Evolutionary conservation across 495 filamentous ascomycete species (phyloP).

Genomic region (Penicillium pancosmium): DNA sequence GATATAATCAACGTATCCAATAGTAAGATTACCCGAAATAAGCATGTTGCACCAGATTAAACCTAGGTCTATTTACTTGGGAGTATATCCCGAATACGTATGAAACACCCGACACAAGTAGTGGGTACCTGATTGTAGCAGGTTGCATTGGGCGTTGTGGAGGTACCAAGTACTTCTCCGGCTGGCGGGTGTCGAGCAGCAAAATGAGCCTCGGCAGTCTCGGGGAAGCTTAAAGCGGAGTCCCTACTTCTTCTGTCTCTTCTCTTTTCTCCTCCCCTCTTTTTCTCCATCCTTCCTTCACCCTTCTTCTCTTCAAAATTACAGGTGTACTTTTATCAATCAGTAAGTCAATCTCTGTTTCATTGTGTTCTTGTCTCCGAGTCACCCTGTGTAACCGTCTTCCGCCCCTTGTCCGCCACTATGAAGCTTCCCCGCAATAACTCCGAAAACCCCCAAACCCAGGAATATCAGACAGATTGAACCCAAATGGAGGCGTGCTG

Average conservation of each 20-base stretch:
- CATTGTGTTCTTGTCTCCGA: neutral
- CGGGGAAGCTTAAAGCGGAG: constrained; percentile 29
- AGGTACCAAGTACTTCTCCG: constrained; percentile 22
- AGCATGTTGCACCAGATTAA: too few species aligned
- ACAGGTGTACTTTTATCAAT: constrained; percentile 8
- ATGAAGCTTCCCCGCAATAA: constrained; percentile 31
- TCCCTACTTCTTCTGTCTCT: constrained; percentile 1
- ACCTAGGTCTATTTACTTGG: constrained; percentile 16
- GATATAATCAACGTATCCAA: neutral
- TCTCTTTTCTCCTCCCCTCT: constrained; percentile 1
- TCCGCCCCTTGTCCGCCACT: constrained; percentile 1
- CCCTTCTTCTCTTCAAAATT: constrained; percentile 1
- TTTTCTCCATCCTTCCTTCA: neutral
- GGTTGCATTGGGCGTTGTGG: rapidly evolving
- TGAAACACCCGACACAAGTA: constrained; percentile 6
- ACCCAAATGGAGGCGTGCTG: neutral
- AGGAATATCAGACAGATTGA: neutral
- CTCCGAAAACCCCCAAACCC: constrained; percentile 11
- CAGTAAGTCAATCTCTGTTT: constrained; percentile 17
- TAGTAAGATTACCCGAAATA: neutral
- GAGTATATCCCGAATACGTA: constrained; percentile 1
- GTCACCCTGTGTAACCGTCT: neutral
- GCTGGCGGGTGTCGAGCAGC: constrained; percentile 5
- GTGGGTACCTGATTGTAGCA: neutral
- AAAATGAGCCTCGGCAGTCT: constrained; percentile 33